Conservation (phyloP, 192 early-diverging fungal species). For the Pecoramyces ruminantium region DNA sequence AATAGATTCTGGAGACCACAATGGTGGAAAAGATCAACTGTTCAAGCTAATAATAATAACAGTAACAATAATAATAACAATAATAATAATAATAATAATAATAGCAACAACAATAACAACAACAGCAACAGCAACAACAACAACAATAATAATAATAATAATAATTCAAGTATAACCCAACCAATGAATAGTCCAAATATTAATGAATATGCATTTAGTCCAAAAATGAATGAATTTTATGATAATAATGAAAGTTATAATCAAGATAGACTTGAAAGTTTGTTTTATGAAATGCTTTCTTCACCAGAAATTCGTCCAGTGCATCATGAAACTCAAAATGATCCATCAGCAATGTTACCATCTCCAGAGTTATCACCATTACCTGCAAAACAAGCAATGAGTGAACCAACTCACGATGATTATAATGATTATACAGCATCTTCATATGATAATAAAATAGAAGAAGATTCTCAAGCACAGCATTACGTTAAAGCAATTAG, state of each 20-base stretch:
- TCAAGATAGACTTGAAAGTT: neutral
- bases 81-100: neutral
- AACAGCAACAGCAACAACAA: no score
- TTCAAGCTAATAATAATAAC: neutral
- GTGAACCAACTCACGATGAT: neutral
- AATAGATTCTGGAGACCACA: neutral
- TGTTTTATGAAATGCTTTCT: neutral
- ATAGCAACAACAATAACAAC: no score
- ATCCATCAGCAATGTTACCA: neutral
- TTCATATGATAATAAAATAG: neutral
- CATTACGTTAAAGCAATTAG: slow-evolving; percentile 77
- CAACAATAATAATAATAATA: neutral
- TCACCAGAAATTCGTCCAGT: neutral
- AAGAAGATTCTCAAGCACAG: slow-evolving; percentile 5
- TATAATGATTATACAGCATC: neutral
- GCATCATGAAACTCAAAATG: neutral
- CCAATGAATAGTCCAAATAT: neutral
- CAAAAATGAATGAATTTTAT: neutral
- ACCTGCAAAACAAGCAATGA: neutral
- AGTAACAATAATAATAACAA: neutral
- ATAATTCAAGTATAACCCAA: neutral
- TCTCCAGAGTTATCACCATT: neutral
- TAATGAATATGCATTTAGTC: neutral
- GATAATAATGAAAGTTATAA: neutral
- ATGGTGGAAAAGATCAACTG: neutral